Conservation (phyloP, 805 yeast species). For the Zygoascus biomembranicola region DNA sequence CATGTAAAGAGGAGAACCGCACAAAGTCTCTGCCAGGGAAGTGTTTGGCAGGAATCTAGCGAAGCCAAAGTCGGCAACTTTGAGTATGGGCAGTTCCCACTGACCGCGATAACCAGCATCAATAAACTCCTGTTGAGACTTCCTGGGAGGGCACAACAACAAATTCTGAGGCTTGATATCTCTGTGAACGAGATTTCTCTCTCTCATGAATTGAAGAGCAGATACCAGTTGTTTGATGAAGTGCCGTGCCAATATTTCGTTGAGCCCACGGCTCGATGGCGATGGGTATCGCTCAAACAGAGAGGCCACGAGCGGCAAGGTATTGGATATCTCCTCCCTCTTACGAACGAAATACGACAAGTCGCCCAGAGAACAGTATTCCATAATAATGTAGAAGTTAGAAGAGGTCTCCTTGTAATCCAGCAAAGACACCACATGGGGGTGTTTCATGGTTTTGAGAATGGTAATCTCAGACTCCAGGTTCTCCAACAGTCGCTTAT, state of each 20-base stretch:
- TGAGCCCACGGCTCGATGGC: slow-evolving; percentile 67
- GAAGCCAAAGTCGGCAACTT: slow-evolving; percentile 96
- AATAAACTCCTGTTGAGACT: slow-evolving; percentile 51
- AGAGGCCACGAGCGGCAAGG: slow-evolving; percentile 71
- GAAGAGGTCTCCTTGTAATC: slow-evolving; percentile 71
- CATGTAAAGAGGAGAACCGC: slow-evolving; percentile 98
- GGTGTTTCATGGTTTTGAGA: slow-evolving; percentile 78
- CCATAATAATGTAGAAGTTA: slow-evolving; percentile 89
- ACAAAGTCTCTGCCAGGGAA: slow-evolving; percentile 90
- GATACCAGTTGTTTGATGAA: slow-evolving; percentile 80
- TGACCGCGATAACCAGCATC: slow-evolving; percentile 59
- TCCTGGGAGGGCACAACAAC: slow-evolving; percentile 72
- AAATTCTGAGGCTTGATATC: slow-evolving; percentile 92
- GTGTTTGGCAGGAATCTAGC: slow-evolving; percentile 91
- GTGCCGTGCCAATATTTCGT: slow-evolving; percentile 70
- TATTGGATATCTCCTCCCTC: slow-evolving; percentile 58
- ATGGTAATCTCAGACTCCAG: slow-evolving; percentile 89
- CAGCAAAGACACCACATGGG: slow-evolving; percentile 80
- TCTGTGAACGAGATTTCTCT: slow-evolving; percentile 81
- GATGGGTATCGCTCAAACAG: slow-evolving; percentile 78
- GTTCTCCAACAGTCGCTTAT: slow-evolving; percentile 81
- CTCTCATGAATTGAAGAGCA: slow-evolving; percentile 74
- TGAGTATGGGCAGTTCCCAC: slow-evolving; percentile 83
- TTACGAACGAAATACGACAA: slow-evolving; percentile 77
- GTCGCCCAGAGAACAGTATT: slow-evolving; percentile 93